A percentile compares a stretch with the other conserved stretches of the same genome.
These are phyloP conservation scores for Aspergillus sp. DNA, from an alignment of 2,329 filamentous ascomycete genomes.

Conservation along the genomic window DNA sequence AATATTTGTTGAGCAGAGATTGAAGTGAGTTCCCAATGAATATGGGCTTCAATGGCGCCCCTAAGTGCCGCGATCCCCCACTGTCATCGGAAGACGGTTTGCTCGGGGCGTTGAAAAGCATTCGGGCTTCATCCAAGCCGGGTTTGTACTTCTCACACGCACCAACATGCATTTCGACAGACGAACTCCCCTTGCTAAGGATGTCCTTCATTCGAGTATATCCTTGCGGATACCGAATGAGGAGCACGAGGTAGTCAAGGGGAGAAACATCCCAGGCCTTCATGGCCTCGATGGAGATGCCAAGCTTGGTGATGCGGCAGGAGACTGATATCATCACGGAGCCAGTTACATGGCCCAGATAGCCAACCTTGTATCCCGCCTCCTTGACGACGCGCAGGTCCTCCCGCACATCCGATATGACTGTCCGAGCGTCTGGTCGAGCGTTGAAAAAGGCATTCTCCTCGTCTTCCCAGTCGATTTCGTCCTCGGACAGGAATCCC, in stretches of 20 bases:
- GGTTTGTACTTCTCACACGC: conserved; percentile 74
- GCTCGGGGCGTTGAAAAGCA: conserved; percentile 46
- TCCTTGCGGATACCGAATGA: conserved; percentile 63
- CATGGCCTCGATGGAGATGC: conserved; percentile 70
- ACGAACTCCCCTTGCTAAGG: background rate
- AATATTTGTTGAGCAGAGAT: conserved; percentile 64
- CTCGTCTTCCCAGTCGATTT: conserved; percentile 31
- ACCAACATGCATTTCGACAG: conserved; percentile 62
- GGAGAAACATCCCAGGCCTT: conserved; percentile 72
- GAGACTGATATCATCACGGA: conserved; percentile 65
- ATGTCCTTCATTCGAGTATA: conserved; percentile 63
- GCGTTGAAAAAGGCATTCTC: conserved; percentile 1
- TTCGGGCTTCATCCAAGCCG: conserved; percentile 52
- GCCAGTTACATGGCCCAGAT: conserved; percentile 54
- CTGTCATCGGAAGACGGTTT: background rate
- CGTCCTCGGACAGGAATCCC: conserved; percentile 15
- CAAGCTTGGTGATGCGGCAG: conserved; percentile 67
- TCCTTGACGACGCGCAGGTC: conserved; percentile 63
- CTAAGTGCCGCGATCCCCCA: background rate
- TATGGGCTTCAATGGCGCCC: conserved; percentile 50
- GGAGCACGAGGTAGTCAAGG: conserved; percentile 69
- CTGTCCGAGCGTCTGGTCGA: background rate
- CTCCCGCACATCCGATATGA: conserved; percentile 42
- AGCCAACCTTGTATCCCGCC: conserved; percentile 70
- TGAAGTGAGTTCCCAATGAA: conserved; percentile 74